Base-by-base conservation (phyloP, 176 grass and related monocot genomes). In the Thinopyrum elongatum region DNA sequence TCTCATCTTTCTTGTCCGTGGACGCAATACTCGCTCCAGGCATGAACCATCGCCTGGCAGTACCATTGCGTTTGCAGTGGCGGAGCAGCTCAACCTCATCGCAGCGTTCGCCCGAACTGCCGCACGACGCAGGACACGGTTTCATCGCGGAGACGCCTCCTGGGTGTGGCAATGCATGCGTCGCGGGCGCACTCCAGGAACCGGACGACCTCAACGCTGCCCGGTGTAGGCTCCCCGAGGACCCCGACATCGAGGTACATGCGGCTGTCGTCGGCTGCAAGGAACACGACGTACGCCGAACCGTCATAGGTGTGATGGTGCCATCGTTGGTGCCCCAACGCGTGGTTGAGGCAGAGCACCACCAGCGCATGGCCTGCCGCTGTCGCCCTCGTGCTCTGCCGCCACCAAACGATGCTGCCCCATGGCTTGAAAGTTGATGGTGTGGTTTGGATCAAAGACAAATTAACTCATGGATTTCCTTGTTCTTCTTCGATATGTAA, bases 181-280 rank as follows among this genome's bases (percentile, higher is more conserved):
- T 89, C 71, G 5, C 67, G 76, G 15, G 95, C 77, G 66, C 65
- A 61, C 77, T 89, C 82, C 53, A 98, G 79, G 73, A 98, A 93
- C 68, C 75, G 70, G 85, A 4, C 39, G 39, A 42, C 39, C 39
- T 42, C 39, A 11, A 80, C 75, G 59, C 77, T 84, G 53, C 89
- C 89, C 2, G 91, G 78, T 34, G 85, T 87, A 17, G 86, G 95
- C 11, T 93, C 87, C 3, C 70, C 85, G 25, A 16, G 46, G 46
- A 49, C 46, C 46, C 5, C 0, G 46, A 95, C 86, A 72, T 89
- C 91, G 72, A 98, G 92, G 84, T 93, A 93, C 7, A 83, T 98
- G 87, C 82, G 83, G 25, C 90, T 88, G 59, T 98, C n/a, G n/a
- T n/a, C n/a, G n/a, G n/a, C n/a, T n/a, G n/a, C n/a, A n/a, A n/a